These are phyloP conservation scores for Emmonsiellopsis sp. DNA, from an alignment of 2,329 filamentous ascomycete genomes.

Conservation along the genomic window DNA sequence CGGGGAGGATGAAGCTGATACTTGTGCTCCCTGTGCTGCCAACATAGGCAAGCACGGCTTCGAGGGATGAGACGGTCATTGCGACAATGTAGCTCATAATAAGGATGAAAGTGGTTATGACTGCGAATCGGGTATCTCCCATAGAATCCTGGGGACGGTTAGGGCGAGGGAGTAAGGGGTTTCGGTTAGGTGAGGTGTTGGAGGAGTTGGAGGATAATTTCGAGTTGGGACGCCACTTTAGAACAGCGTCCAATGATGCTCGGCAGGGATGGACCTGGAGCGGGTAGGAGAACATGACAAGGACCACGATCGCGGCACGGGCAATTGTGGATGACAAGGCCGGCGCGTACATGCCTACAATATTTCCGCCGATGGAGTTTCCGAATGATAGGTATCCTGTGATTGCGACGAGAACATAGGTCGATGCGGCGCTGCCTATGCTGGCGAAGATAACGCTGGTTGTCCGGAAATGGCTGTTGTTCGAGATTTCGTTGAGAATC, in stretches of 20 bases:
- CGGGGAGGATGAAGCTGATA: constrained; percentile 93
- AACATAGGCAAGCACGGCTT: constrained; percentile 88
- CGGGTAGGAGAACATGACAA: constrained; percentile 94
- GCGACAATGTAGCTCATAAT: constrained; percentile 78
- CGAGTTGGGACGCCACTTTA: constrained; percentile 69
- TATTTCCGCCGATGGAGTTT: constrained; percentile 81
- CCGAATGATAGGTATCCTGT: constrained; percentile 96
- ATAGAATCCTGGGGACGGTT: constrained; percentile 44
- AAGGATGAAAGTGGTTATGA: constrained; percentile 80
- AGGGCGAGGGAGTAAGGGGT: constrained; percentile 32
- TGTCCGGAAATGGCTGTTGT: constrained; percentile 71
- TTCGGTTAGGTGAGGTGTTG: constrained; percentile 35
- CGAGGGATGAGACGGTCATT: constrained; percentile 81
- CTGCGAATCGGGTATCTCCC: constrained; percentile 77
- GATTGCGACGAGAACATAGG: constrained; percentile 86
- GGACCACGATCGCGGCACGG: constrained; percentile 86
- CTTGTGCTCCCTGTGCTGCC: constrained; percentile 89
- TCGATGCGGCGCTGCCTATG: constrained; percentile 76
- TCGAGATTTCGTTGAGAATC: constrained; percentile 86
- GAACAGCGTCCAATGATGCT: constrained; percentile 87
- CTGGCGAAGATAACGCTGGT: constrained; percentile 71
- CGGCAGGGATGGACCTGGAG: constrained; percentile 93
- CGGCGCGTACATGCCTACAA: constrained; percentile 79
- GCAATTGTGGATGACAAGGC: constrained; percentile 82
- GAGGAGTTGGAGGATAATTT: constrained; percentile 25